Conservation (phyloP, 305 asterid species). For the Striga hermonthica region DNA sequence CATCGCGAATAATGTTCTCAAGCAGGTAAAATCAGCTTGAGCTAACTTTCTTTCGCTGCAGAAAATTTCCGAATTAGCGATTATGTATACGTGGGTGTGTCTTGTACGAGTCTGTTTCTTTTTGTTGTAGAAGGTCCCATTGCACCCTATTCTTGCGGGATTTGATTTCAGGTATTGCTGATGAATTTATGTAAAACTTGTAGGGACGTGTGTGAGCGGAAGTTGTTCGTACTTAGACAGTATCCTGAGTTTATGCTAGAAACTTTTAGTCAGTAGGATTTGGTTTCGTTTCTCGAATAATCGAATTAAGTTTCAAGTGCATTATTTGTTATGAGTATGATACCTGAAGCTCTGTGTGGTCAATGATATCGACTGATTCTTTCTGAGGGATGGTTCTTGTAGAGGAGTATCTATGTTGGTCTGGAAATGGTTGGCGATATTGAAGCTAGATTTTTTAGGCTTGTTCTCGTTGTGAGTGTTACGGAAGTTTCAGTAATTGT, state of each 20-base stretch:
- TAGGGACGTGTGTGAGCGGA: conserved; percentile 12
- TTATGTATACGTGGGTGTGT: not conserved
- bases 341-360: not conserved
- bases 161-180: conserved; percentile 10
- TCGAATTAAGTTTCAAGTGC: not conserved
- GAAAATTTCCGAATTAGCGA: not conserved
- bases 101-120: not conserved
- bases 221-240: not conserved
- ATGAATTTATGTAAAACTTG: not conserved
- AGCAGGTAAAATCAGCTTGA: conserved; percentile 50
- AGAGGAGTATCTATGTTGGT: too few species aligned
- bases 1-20: conserved; percentile 82
- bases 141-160: not conserved
- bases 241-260: conserved; percentile 8
- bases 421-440: too few species aligned
- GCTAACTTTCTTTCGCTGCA: not conserved
- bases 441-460: too few species aligned
- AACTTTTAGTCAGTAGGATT: conserved; percentile 18
- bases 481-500: conserved; percentile 2
- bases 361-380: not conserved
- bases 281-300: not conserved
- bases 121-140: not conserved
- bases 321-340: not conserved
- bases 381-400: too few species aligned
- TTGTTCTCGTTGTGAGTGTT: not conserved